Evolutionary conservation across 78 protist species (phyloP).

Genomic region (Dictyostelium firmibasis): DNA sequence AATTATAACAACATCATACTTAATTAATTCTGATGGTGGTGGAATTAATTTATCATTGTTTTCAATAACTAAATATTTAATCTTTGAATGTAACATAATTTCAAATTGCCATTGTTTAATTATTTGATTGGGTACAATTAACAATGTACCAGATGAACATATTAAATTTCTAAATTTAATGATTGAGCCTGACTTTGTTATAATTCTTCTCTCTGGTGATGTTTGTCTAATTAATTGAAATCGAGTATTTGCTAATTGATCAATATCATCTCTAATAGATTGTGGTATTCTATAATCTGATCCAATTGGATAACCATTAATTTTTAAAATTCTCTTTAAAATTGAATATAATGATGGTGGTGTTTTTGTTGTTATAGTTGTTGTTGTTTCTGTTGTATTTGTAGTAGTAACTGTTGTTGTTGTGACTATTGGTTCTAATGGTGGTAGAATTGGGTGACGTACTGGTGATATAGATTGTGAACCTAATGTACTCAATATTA

Average conservation of each 20-base stretch:
- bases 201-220: neutral
- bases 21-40: neutral
- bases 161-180: neutral
- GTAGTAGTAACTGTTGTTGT: neutral
- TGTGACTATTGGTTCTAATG: neutral
- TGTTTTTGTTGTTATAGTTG: neutral
- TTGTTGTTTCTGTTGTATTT: neutral
- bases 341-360: neutral
- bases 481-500: slow-evolving; percentile 60
- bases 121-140: slow-evolving; percentile 31
- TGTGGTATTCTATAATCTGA: neutral
- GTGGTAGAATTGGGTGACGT: neutral
- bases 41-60: neutral
- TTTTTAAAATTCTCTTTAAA: neutral
- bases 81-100: neutral
- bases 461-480: neutral
- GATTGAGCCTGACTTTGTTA: neutral
- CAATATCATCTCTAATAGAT: neutral
- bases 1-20: slow-evolving; percentile 29
- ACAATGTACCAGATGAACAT: slow-evolving; percentile 6
- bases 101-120: slow-evolving; percentile 50
- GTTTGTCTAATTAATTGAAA: neutral
- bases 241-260: neutral
- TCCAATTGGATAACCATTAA: slow-evolving; percentile 12
- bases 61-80: neutral